phyloP scores from a whole-genome alignment of 805 yeast species.

The Sungouiella blattae region DNA sequence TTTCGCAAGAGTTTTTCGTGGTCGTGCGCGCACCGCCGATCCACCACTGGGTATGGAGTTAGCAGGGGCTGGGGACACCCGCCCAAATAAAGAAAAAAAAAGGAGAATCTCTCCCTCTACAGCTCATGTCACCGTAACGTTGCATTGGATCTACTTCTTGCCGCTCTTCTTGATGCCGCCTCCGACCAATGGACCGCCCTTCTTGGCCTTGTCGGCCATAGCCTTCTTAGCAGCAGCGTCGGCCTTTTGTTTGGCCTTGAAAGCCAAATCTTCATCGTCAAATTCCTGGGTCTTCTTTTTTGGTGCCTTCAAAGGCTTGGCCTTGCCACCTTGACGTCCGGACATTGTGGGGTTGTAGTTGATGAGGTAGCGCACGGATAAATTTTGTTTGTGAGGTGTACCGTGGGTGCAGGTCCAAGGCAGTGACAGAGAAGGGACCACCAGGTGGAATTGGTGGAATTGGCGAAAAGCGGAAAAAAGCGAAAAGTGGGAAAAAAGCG shows the following conservation, averaged over 20 bases:
- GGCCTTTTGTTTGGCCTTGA: conserved; percentile 90
- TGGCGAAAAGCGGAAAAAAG: too few relatives aligned
- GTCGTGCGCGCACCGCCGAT: conserved; percentile 2
- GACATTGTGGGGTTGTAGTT: conserved; percentile 52
- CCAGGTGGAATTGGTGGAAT: too few relatives aligned
- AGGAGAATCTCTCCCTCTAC: too few relatives aligned
- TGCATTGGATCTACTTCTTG: conserved; percentile 15
- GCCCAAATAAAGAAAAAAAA: too few relatives aligned
- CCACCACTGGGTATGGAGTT: too few relatives aligned
- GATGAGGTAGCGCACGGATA: neutral
- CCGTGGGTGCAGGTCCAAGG: neutral
- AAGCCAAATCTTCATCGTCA: conserved; percentile 88
- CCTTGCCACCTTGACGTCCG: conserved; percentile 96
- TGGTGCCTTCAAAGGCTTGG: conserved; percentile 84
- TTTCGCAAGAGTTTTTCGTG: neutral
- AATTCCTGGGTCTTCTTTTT: conserved; percentile 74
- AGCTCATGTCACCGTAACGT: too few relatives aligned
- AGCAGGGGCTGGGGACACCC: neutral
- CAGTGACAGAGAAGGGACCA: neutral
- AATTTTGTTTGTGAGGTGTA: neutral
- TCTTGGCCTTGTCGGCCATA: conserved; percentile 78
- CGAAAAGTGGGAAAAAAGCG: too few relatives aligned
- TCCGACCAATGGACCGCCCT: conserved; percentile 88
- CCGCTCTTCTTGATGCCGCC: conserved; percentile 95
- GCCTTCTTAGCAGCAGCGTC: conserved; percentile 92